Base-by-base conservation (phyloP, 192 early-diverging fungal species). In the Paraglomus brasilianum region DNA sequence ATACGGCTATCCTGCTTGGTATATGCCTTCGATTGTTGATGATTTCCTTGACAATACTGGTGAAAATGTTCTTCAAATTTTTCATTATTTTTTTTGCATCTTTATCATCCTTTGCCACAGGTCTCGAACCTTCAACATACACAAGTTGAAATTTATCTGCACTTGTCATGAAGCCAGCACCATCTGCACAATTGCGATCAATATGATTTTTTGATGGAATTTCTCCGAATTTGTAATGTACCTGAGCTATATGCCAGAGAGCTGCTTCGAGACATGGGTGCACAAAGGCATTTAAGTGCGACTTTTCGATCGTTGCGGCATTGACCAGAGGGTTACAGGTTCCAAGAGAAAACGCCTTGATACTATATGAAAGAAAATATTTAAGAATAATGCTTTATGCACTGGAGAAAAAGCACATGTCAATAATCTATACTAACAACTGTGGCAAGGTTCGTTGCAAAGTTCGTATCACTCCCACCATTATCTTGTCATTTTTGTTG, bases 211-310 rank as follows among this genome's bases (percentile, higher is more conserved):
- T 62, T 30, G 60, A 62, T 1, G 60, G 2, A 40, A 52, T 57
- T 69, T 69, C 67, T 40, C 67, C 50, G 39, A 48, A 69, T 56
- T 69, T 19, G 4, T 69, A 69, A 69, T 69, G 67, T 24, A 69
- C 22, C 39, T 57, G 22, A 17, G 52, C 51, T n/a, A 69, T 41
- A 42, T 69, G 8, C 67, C 67, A 69, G 14, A 69, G 17, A 4
- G 67, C 52, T 14, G 0, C 17, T 14, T 69, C 51, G 13, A 69
- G 50, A 46, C 67, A 69, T 43, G 67, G 67, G 19, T 69, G 67
- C 5, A 69, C 50, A 53, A 69, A 69, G 5, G 67, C 67, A 68
- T 68, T 68, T 36, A 68, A 24, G 49, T 68, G 48, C 6, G 50
- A n/a, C 40, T 52, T 15, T 53, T 69, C 67, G 5, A 69, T 69